Evolutionary conservation across 2,329 filamentous ascomycete genomes (phyloP).

Genomic region (Waltergamsia citrina): DNA sequence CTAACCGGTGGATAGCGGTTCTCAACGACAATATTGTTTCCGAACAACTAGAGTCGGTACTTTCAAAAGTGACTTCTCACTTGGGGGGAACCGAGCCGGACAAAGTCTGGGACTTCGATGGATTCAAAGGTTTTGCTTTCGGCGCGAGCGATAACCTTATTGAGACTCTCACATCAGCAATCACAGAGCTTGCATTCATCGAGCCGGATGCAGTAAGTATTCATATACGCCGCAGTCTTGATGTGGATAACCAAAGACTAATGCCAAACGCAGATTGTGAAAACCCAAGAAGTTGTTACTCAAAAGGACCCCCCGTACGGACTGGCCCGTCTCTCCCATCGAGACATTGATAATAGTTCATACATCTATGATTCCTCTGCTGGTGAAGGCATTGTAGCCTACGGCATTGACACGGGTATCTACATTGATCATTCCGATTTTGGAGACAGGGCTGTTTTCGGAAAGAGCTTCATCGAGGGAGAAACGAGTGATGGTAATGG

Average conservation of each 20-base stretch:
- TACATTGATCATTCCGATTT: conserved; percentile 33
- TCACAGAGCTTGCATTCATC: neutral
- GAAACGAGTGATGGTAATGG: conserved; percentile 23
- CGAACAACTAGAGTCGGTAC: neutral
- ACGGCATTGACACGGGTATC: conserved; percentile 47
- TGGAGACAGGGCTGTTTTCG: conserved; percentile 27
- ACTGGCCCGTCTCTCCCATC: conserved; percentile 24
- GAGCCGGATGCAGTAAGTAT: neutral
- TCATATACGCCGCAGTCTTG: neutral
- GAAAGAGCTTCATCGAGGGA: conserved; percentile 12
- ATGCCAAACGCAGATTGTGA: too few relatives aligned
- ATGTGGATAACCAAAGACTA: too few relatives aligned
- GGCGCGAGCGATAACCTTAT: neutral
- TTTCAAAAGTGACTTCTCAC: neutral
- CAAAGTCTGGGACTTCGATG: neutral
- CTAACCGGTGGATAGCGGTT: neutral
- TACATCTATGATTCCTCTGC: conserved; percentile 32
- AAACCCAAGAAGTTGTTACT: neutral
- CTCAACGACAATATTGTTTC: neutral
- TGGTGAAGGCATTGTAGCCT: conserved; percentile 33
- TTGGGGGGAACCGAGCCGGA: neutral
- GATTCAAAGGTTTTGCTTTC: neutral
- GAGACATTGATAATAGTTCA: conserved; percentile 16
- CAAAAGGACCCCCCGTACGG: neutral
- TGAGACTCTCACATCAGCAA: neutral